Base-by-base conservation (phyloP, 768 basidiomycete species). In the Rubroboletus pulcherrimus region DNA sequence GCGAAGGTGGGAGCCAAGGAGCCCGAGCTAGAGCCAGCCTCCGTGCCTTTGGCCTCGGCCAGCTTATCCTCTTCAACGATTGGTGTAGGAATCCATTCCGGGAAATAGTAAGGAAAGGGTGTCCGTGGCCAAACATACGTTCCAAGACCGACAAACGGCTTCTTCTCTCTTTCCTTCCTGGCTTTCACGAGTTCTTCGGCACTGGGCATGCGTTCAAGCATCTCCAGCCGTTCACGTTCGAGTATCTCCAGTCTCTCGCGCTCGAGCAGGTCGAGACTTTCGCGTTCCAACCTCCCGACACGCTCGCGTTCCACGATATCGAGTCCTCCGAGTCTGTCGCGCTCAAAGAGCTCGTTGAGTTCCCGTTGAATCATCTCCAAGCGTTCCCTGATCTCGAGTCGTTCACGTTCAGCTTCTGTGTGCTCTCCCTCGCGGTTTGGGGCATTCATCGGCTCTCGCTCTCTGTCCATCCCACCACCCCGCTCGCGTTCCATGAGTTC, bases 291-390 rank as follows among this genome's bases (percentile, higher is more conserved):
- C 45, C 55, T 55, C 29, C 51, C 56, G 19, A 71, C 56, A 17
- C 67, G 67, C 9, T 73, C 69, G 39, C 69, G 69, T 37, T 73
- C 69, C 54, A 62, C 33, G 15, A 52, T 42, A 39, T 70, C 68
- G 5, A 69, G 68, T 38, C 60, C 66, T 33, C 56, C 68, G 7
- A 70, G 46, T n/a, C 68, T 63, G 15, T 72, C 67, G 34, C 69
- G 68, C 26, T 70, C 70, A 26, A 54, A 48, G 30, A 72, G 65
- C 15, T 72, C 71, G 38, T 51, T 29, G 46, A 66, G 54, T 51
- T 73, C 74, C n/a, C 74, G 63, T 35, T 74, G 72, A 19, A 71
- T 48, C 62, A 66, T 60, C 50, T 74, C 67, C 37, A 71, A 64
- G 49, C 63, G 65, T 54, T 66, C 66, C 42, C 57, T 56, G 6